These are phyloP conservation scores for Rhamnella rubrinervis DNA, from an alignment of 331 rosid species.

Conservation along the genomic window DNA sequence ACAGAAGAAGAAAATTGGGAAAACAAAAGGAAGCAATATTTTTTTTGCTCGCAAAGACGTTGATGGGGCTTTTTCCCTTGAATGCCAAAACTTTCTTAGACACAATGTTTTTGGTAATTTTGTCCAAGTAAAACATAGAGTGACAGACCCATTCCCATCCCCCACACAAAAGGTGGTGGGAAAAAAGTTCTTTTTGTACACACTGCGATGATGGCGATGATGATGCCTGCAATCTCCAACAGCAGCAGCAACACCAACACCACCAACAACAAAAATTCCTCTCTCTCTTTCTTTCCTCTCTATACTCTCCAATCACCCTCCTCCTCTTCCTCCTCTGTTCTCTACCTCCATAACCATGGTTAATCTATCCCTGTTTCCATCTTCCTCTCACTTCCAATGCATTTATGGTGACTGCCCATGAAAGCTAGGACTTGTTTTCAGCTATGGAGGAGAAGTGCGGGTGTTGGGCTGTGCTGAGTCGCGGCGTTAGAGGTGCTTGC, in stretches of 20 bases:
- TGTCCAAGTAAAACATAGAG: background rate
- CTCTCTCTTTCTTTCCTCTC: conserved; percentile 17
- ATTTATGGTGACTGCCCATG: conserved; percentile 39
- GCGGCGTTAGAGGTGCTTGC: conserved; percentile 82
- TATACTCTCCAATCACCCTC: conserved; percentile 5
- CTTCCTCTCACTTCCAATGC: conserved; percentile 19
- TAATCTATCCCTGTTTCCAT: conserved; percentile 22
- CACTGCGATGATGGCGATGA: conserved; percentile 89
- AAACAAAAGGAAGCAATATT: background rate
- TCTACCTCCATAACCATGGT: conserved; percentile 35
- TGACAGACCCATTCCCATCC: conserved; percentile 35
- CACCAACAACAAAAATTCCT: conserved; percentile 32
- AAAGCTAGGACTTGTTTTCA: conserved; percentile 24
- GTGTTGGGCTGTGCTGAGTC: conserved; percentile 89
- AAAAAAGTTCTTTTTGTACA: conserved; percentile 97
- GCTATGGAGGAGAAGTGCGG: conserved; percentile 84
- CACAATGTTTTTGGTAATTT: conserved; percentile 30
- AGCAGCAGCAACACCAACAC: conserved; percentile 43
- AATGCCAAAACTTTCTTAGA: conserved; percentile 33
- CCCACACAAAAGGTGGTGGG: conserved; percentile 91
- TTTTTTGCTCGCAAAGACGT: conserved; percentile 8
- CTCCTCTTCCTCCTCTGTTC: conserved; percentile 22
- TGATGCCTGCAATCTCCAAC: conserved; percentile 89
- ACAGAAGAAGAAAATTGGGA: background rate
- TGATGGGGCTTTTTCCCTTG: conserved; percentile 16